These are phyloP conservation scores for Geosmithia morbida DNA, from an alignment of 2,329 filamentous ascomycete genomes.

Conservation along the genomic window DNA sequence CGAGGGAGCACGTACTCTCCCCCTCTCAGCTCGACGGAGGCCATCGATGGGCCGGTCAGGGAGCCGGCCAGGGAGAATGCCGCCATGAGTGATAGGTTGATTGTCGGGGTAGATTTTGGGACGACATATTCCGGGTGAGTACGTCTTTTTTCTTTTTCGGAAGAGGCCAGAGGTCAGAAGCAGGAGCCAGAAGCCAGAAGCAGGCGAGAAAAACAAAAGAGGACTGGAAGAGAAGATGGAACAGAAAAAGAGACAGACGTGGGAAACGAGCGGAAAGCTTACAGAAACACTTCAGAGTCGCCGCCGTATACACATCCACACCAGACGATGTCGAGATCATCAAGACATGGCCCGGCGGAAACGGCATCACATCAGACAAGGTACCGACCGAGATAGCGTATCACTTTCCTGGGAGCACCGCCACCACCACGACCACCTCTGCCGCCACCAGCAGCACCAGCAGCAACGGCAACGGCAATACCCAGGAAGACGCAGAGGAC, in stretches of 20 bases:
- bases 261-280: not conserved
- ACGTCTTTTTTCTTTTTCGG: too few species aligned
- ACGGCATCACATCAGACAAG: conserved; percentile 80
- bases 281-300: conserved; percentile 27
- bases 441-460: too few species aligned
- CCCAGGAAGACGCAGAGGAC: too few species aligned
- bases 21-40: conserved; percentile 36
- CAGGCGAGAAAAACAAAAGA: not conserved
- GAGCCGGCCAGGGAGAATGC: conserved; percentile 38
- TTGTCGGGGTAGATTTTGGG: conserved; percentile 71
- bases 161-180: too few species aligned
- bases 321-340: conserved; percentile 74
- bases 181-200: not conserved
- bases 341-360: conserved; percentile 72
- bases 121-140: conserved; percentile 71
- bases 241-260: not conserved
- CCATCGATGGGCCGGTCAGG: conserved; percentile 45
- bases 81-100: conserved; percentile 45
- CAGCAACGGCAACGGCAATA: too few species aligned
- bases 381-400: conserved; percentile 69
- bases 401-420: conserved; percentile 18
- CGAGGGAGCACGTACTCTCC: too few species aligned
- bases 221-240: not conserved
- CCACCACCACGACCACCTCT: too few species aligned
- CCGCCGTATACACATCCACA: conserved; percentile 59